Evolutionary conservation across 495 filamentous ascomycete genomes (phyloP).

Genomic region (Talaromyces thailandensis): DNA sequence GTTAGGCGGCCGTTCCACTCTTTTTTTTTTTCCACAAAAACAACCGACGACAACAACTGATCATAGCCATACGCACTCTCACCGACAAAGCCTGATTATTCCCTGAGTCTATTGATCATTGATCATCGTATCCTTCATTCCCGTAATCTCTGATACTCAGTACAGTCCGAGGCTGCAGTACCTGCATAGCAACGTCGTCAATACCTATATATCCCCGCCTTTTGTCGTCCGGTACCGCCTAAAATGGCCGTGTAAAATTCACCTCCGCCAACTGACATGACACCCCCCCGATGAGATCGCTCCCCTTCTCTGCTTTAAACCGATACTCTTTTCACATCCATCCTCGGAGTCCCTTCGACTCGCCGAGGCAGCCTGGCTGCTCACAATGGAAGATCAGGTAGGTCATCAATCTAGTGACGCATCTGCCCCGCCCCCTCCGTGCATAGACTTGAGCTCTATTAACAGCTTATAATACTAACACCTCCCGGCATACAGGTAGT

Average conservation of each 20-base stretch:
- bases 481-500: conserved; percentile 51
- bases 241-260: conserved; percentile 1
- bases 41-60: background rate
- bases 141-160: no score
- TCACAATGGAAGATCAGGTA: conserved; percentile 46
- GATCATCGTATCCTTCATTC: no score
- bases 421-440: conserved; percentile 17
- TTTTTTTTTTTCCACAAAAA: background rate
- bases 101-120: no score
- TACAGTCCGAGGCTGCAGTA: background rate
- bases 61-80: background rate
- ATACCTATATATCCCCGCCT: background rate
- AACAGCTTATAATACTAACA: background rate
- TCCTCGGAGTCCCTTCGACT: conserved; percentile 7
- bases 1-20: conserved; percentile 1
- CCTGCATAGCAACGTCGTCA: background rate
- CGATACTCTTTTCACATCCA: conserved; percentile 1
- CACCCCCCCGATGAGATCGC: background rate
- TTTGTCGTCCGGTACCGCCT: background rate
- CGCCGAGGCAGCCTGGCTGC: conserved; percentile 31
- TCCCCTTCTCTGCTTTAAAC: background rate
- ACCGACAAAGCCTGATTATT: no score
- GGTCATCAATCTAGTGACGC: conserved; percentile 10
- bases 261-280: conserved; percentile 2
- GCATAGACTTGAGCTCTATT: background rate